Percentiles rank a stretch among this genome's conserved stretches.
Evolutionary conservation across 169 alveolate genomes (phyloP).

Genomic region (Plasmodium adleri): DNA sequence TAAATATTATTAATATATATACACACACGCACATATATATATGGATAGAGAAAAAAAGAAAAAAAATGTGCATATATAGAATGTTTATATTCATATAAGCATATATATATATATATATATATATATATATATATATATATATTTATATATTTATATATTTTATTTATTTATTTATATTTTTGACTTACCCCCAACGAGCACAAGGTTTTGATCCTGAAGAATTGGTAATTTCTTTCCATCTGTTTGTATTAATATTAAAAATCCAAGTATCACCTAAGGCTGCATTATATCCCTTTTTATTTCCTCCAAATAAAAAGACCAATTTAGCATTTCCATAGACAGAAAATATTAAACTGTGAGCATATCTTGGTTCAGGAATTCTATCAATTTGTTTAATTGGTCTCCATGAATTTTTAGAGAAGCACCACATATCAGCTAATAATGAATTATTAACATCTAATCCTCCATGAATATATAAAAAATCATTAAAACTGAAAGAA

Average conservation of each 20-base stretch:
- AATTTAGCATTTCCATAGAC: constrained; percentile 30
- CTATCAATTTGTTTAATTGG: constrained; percentile 2
- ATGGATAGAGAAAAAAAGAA: background rate
- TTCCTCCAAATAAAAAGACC: constrained; percentile 71
- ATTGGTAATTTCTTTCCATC: constrained; percentile 32
- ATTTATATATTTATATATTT: background rate
- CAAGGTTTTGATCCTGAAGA: constrained; percentile 62
- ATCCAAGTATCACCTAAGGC: constrained; percentile 67
- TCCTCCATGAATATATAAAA: constrained; percentile 72
- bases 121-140: background rate
- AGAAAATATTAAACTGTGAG: constrained; percentile 52
- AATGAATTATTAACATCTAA: constrained; percentile 6
- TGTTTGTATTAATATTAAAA: constrained; percentile 39
- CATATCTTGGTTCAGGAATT: constrained; percentile 62
- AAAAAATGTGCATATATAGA: background rate
- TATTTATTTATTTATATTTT: background rate
- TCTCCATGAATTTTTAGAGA: constrained; percentile 47
- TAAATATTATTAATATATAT: background rate
- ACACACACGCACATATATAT: background rate
- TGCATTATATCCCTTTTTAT: constrained; percentile 57
- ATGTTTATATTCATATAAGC: background rate
- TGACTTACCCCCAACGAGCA: constrained; percentile 74
- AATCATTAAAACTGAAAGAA: constrained; percentile 43
- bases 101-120: background rate
- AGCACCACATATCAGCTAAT: constrained; percentile 53